Conservation (phyloP, 2,329 filamentous ascomycete species). For the Exophiala lecanii-corni region DNA sequence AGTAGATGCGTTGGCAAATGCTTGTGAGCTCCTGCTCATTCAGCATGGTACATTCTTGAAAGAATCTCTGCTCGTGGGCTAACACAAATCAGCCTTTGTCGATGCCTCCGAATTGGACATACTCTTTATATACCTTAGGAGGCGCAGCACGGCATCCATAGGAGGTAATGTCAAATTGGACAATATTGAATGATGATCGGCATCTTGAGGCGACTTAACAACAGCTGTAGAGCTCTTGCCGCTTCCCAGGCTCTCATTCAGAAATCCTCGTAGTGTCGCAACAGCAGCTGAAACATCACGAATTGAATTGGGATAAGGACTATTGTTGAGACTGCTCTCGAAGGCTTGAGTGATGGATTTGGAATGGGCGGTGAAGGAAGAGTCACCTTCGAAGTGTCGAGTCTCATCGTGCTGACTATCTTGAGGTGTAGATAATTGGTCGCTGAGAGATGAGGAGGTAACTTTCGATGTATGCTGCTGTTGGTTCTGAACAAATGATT, state of each 20-base stretch:
- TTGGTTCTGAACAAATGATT: slow-evolving; percentile 32
- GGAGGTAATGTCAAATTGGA: slow-evolving; percentile 12
- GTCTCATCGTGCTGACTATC: slow-evolving; percentile 29
- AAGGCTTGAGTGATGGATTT: slow-evolving; percentile 33
- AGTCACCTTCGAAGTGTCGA: slow-evolving; percentile 46
- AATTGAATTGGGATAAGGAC: background rate
- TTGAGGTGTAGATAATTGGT: slow-evolving; percentile 19
- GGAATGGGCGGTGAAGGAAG: slow-evolving; percentile 46
- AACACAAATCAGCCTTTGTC: background rate
- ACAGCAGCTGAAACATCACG: slow-evolving; percentile 13
- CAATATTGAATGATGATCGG: slow-evolving; percentile 11
- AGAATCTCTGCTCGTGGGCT: slow-evolving; percentile 18
- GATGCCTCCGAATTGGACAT: background rate
- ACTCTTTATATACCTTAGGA: slow-evolving; percentile 14
- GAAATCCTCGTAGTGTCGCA: slow-evolving; percentile 10
- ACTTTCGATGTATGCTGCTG: slow-evolving; percentile 8
- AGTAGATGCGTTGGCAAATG: slow-evolving; percentile 41
- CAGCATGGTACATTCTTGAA: slow-evolving; percentile 26
- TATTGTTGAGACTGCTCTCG: slow-evolving; percentile 10
- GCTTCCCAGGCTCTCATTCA: slow-evolving; percentile 5
- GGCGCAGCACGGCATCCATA: slow-evolving; percentile 10
- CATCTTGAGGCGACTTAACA: slow-evolving; percentile 5
- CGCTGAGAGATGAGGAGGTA: slow-evolving; percentile 7
- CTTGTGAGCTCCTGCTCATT: slow-evolving; percentile 33
- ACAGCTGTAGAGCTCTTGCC: background rate